Evolutionary conservation across 805 yeast genomes (phyloP).

Genomic region (Zygosaccharomyces gambellarensis): DNA sequence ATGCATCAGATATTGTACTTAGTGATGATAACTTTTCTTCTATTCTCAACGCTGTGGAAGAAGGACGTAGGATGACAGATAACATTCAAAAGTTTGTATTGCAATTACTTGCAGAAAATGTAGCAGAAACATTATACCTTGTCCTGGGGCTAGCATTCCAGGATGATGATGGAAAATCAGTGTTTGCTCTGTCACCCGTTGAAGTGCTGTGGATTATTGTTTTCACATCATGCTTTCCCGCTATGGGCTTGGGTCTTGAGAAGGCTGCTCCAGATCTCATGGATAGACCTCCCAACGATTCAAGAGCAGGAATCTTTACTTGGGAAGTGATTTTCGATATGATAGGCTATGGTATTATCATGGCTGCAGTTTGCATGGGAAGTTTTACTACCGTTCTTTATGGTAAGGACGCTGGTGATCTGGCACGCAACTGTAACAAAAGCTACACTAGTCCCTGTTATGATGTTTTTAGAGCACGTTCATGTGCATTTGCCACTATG

Average conservation of each 20-base stretch:
- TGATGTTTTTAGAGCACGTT: conserved; percentile 67
- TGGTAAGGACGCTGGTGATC: conserved; percentile 58
- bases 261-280: conserved; percentile 93
- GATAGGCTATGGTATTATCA: conserved; percentile 64
- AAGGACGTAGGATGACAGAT: conserved; percentile 93
- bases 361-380: conserved; percentile 67
- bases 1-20: conserved; percentile 95
- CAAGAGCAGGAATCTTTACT: conserved; percentile 80
- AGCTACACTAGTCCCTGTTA: conserved; percentile 45
- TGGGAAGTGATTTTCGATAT: conserved; percentile 61
- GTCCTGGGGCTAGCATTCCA: conserved; percentile 82
- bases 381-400: conserved; percentile 64
- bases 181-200: conserved; percentile 94
- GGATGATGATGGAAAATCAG: conserved; percentile 60
- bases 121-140: conserved; percentile 82
- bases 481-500: conserved; percentile 73
- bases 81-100: conserved; percentile 92
- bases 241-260: conserved; percentile 94
- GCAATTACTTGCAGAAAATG: conserved; percentile 92
- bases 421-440: conserved; percentile 63
- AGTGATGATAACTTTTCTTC: conserved; percentile 96
- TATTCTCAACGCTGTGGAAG: conserved; percentile 86
- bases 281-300: conserved; percentile 88
- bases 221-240: conserved; percentile 98
- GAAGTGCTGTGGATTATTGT: conserved; percentile 97